A percentile compares a stretch with the other conserved stretches of the same genome.
phyloP scores from a whole-genome alignment of 2,329 filamentous ascomycete genomes.

The Atkinsonella texensis region DNA sequence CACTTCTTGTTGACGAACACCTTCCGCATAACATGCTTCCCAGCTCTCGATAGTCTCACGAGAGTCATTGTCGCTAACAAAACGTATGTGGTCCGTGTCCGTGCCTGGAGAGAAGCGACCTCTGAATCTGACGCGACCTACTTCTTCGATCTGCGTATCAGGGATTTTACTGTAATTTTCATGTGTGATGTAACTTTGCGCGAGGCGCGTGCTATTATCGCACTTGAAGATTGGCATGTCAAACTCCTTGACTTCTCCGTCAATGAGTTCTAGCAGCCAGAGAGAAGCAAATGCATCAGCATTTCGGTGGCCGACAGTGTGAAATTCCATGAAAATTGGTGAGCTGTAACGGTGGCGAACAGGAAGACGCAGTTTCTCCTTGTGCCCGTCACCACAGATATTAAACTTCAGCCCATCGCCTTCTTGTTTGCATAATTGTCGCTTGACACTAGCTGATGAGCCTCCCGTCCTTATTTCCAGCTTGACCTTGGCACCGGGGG shows the following conservation, averaged over 20 bases:
- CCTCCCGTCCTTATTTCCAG: constrained; percentile 75
- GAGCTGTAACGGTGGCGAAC: constrained; percentile 86
- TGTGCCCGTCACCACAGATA: constrained; percentile 29
- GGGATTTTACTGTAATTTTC: constrained; percentile 58
- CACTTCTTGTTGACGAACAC: constrained; percentile 63
- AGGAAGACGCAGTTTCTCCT: constrained; percentile 55
- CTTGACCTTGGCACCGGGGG: constrained; percentile 55
- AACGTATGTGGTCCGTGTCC: constrained; percentile 71
- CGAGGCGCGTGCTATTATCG: constrained; percentile 59
- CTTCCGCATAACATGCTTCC: constrained; percentile 84
- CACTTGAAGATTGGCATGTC: constrained; percentile 89
- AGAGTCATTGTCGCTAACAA: constrained; percentile 76
- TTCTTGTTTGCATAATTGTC: constrained; percentile 48
- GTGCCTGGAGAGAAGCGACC: constrained; percentile 82
- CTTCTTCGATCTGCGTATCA: constrained; percentile 63
- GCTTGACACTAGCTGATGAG: constrained; percentile 58
- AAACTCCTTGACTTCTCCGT: constrained; percentile 65
- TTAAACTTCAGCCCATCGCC: constrained; percentile 40
- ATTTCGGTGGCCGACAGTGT: constrained; percentile 54
- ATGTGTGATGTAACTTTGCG: constrained; percentile 86
- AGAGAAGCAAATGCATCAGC: constrained; percentile 66
- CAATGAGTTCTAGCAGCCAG: constrained; percentile 77
- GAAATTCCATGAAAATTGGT: constrained; percentile 81
- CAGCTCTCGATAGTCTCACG: constrained; percentile 91
- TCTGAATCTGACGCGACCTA: constrained; percentile 71